These are phyloP conservation scores for Daldinia sp. DNA, from an alignment of 2,329 filamentous ascomycete species.

Conservation along the genomic window DNA sequence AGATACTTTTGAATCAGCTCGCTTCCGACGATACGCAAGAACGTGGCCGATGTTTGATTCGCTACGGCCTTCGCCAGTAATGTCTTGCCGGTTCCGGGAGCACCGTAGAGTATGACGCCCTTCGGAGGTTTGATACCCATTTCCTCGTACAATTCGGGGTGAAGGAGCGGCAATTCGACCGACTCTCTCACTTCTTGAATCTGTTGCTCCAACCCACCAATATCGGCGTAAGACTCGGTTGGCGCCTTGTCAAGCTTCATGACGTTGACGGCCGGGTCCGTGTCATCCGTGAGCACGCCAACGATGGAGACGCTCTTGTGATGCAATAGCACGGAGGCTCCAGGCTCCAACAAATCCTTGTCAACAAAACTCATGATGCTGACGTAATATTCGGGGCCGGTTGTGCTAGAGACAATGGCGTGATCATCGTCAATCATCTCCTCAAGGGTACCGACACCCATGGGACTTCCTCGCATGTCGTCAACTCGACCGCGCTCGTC, in stretches of 20 bases:
- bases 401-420: conserved; percentile 96
- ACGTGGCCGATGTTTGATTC: conserved; percentile 98
- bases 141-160: conserved; percentile 98
- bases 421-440: conserved; percentile 99
- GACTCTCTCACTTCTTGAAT: conserved; percentile 98
- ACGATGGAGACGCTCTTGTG: conserved; percentile 99
- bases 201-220: conserved; percentile 92
- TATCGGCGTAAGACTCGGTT: conserved; percentile 97
- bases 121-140: conserved; percentile 99
- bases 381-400: conserved; percentile 97
- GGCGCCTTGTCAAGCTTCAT: conserved; percentile 99
- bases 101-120: conserved; percentile 98
- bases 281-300: conserved; percentile 94
- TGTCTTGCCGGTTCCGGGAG: conserved; percentile 96
- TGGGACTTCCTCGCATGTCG: conserved; percentile 97
- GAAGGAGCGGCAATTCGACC: conserved; percentile 91
- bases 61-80: conserved; percentile 95
- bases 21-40: conserved; percentile 94
- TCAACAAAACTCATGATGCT: conserved; percentile 99
- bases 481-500: conserved; percentile 95
- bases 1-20: conserved; percentile 99
- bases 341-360: conserved; percentile 96
- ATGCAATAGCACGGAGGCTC: conserved; percentile 92
- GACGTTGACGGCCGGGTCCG: conserved; percentile 93
- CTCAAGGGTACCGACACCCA: conserved; percentile 97